Base-by-base conservation (phyloP, 805 yeast species). In the Jamesozyma spencerorum region DNA sequence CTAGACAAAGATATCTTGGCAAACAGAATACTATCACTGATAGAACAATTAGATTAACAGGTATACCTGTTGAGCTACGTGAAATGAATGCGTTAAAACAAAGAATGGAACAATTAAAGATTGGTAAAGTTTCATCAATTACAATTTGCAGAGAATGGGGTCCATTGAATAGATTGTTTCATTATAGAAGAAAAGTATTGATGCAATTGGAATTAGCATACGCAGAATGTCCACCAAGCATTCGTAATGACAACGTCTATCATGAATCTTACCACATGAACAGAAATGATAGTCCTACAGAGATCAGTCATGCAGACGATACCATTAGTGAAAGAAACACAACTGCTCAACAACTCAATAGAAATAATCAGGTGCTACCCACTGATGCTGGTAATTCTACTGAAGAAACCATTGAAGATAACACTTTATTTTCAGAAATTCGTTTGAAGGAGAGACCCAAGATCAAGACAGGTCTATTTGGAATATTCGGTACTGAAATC, bases 91-190 rank as follows among this genome's bases (percentile, higher is more conserved):
- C 75, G 12, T 63, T 90, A 49, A 79, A 75, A 42, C 71, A 77
- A 29, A 92, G 85, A 53, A 79, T 90, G 19, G 92, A 86, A 51
- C 71, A 74, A 8, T 65, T 90, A 29, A 80, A 81, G 22, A 80
- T 88, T 28, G 96, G 95, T 2, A 79, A 75, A 42, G 94, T 90
- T 2, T 73, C 79, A 19, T 72, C 81, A 1, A 72, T 88, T 7
- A 79, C 82, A 2, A 77, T 92, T 2, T 92, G 95, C 49, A 69
- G 86, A 45, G 92, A 90, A 57, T 92, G 97, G 97, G 74, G 73
- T 11, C 72, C 70, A 17, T 67, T 90, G 40, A 86, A 88, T 51
- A 54, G 60, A 36, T 63, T 92, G 14, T 82, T 81, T 58, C 71
- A 70, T 39, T 68, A 74, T 45, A 69, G 97, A 33, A 65, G 70